Percentiles rank a stretch among this genome's conserved stretches.
phyloP scores from a whole-genome alignment of 2,329 filamentous ascomycete species.

The Atkinsonella hypoxylon region DNA sequence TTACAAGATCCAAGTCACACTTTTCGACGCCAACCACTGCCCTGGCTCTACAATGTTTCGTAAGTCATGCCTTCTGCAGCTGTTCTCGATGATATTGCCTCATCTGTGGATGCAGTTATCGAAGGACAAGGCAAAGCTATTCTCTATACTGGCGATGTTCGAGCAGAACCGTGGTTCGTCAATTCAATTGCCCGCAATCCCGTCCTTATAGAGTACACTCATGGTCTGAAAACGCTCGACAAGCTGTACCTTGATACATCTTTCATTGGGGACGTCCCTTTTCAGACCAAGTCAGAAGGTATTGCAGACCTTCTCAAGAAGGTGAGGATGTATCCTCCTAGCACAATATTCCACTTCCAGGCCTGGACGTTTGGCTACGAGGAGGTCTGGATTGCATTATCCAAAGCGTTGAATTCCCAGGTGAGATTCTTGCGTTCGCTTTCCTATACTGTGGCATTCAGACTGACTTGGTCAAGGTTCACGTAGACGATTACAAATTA shows the following conservation, averaged over 20 bases:
- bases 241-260: slow-evolving; percentile 87
- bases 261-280: slow-evolving; percentile 37
- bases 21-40: slow-evolving; percentile 89
- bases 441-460: background rate
- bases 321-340: slow-evolving; percentile 52
- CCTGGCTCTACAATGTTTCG: slow-evolving; percentile 82
- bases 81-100: background rate
- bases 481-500: slow-evolving; percentile 73
- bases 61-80: slow-evolving; percentile 19
- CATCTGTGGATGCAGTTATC: slow-evolving; percentile 42
- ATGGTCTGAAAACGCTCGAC: slow-evolving; percentile 55
- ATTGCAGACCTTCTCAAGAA: slow-evolving; percentile 61
- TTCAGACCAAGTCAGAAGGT: slow-evolving; percentile 60
- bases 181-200: slow-evolving; percentile 61
- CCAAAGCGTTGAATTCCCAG: slow-evolving; percentile 53
- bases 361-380: slow-evolving; percentile 89
- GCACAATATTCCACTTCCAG: slow-evolving; percentile 73
- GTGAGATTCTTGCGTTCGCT: slow-evolving; percentile 24
- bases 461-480: slow-evolving; percentile 40
- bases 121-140: slow-evolving; percentile 61
- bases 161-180: slow-evolving; percentile 80
- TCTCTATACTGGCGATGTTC: slow-evolving; percentile 80
- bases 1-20: slow-evolving; percentile 61
- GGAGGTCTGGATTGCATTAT: slow-evolving; percentile 77
- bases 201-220: slow-evolving; percentile 59